Percentiles rank a stretch among this genome's conserved stretches.
Conservation (phyloP, 1,284 basidiomycete genomes). For the Earliella scabrosa region DNA sequence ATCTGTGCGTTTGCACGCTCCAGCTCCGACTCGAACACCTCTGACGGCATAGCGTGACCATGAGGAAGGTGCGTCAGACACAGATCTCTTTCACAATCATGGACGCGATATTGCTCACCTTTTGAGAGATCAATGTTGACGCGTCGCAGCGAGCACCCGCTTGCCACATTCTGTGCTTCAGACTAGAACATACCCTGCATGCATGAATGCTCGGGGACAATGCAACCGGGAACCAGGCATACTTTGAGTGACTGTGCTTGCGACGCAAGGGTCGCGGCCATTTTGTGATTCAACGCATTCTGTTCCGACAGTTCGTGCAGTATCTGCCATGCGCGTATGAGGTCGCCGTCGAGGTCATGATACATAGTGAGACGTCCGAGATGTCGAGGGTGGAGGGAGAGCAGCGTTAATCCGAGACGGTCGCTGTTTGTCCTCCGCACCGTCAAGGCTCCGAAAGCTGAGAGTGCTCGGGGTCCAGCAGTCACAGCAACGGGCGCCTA, state of each 20-base stretch:
- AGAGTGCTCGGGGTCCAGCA: not conserved
- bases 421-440: not conserved
- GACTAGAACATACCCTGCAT: conserved; percentile 51
- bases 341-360: conserved; percentile 68
- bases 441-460: not conserved
- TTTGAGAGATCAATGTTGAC: conserved; percentile 95
- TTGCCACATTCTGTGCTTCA: conserved; percentile 78
- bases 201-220: conserved; percentile 24
- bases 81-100: not conserved
- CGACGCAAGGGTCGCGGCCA: conserved; percentile 72
- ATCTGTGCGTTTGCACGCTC: conserved; percentile 90
- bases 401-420: not conserved
- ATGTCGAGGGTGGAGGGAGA: not conserved
- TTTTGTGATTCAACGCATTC: conserved; percentile 83
- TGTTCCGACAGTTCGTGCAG: conserved; percentile 87
- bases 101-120: conserved; percentile 48
- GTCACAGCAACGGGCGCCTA: not conserved
- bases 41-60: conserved; percentile 45
- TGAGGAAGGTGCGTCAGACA: not conserved
- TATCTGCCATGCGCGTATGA: conserved; percentile 77
- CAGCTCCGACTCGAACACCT: conserved; percentile 91
- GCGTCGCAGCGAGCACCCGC: conserved; percentile 84
- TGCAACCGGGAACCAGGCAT: conserved; percentile 23
- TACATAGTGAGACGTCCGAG: conserved; percentile 34
- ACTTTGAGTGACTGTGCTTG: conserved; percentile 87